These are phyloP conservation scores for Zasmidium cellare DNA, from an alignment of 2,329 filamentous ascomycete genomes.

Conservation along the genomic window DNA sequence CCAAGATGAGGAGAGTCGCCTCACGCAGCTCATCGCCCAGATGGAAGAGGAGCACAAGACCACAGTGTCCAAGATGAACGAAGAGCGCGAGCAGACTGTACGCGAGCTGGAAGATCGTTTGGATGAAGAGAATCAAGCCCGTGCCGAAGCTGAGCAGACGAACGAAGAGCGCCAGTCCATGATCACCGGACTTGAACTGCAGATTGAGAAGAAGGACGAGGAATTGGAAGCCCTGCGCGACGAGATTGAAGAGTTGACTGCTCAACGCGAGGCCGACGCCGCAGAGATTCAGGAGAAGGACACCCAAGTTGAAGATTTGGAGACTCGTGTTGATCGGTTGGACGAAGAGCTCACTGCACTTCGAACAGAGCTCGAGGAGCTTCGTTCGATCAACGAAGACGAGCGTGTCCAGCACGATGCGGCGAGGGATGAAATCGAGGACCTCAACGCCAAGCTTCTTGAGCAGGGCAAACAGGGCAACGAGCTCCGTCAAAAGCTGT, in stretches of 20 bases:
- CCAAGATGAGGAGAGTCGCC: constrained; percentile 38
- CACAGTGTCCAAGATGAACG: constrained; percentile 40
- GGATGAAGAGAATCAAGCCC: constrained; percentile 38
- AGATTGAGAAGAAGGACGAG: constrained; percentile 38
- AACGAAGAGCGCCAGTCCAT: constrained; percentile 38
- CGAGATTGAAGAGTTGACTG: constrained; percentile 36
- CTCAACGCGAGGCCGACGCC: constrained; percentile 39
- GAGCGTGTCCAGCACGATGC: constrained; percentile 46
- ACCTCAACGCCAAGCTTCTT: constrained; percentile 42
- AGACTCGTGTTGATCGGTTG: constrained; percentile 35
- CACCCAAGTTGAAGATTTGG: constrained; percentile 39
- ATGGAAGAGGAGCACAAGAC: constrained; percentile 43
- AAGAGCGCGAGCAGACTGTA: constrained; percentile 39
- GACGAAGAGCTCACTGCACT: constrained; percentile 34
- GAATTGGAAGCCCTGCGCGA: constrained; percentile 36
- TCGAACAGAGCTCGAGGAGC: constrained; percentile 36
- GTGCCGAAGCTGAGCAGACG: constrained; percentile 41
- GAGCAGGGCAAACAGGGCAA: constrained; percentile 48
- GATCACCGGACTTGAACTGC: constrained; percentile 42
- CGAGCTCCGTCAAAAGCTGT: constrained; percentile 49
- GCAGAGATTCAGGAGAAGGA: constrained; percentile 39
- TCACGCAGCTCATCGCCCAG: constrained; percentile 38
- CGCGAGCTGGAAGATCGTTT: constrained; percentile 39
- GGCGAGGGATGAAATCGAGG: constrained; percentile 45
- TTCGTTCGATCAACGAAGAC: constrained; percentile 39